Base-by-base conservation (phyloP, 495 filamentous ascomycete genomes). In the Neohortaea acidophila region DNA sequence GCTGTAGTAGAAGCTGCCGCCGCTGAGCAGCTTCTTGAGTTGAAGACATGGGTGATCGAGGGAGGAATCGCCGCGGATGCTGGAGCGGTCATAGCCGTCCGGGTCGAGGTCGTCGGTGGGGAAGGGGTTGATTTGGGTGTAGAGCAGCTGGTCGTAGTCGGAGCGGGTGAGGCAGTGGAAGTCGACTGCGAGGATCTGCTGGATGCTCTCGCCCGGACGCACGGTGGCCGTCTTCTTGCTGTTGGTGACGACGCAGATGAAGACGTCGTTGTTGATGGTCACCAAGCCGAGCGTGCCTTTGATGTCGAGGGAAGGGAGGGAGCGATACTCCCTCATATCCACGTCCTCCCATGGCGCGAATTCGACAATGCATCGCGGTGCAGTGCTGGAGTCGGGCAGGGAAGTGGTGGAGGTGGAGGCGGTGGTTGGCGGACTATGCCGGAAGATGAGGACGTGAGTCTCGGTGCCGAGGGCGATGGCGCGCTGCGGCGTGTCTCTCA, bases 1-100 rank as follows among this genome's bases (percentile, higher is more conserved):
- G 51, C 87, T 94, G 58, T 94, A 97, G 56, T 96, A 96, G 54
- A 97, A 97, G 10, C 79, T 93, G n/a, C 91, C 85, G 59, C 89
- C 81, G 45, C 82, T 75, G 15, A 97, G 65, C 8, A 97, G 68
- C 65, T 92, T 94, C 54, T 86, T 86, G 34, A 97, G 50, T 26
- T 86, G 82, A 37, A 81, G 55, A 52, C 84, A 94, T 17, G 89
- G 91, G 58, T 94, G 84, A 48, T 93, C 85, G 18, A 79, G 53
- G 21, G 72, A 51, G 21, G 69, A 60, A 24, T 94, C 82, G 45
- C 67, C 68, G 36, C 69, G 63, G 21, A 77, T 71, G 25, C 64
- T 68, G 45, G 68, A 63, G 54, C 78, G 71, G 21, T 63, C 58
- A 37, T 54, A 49, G 23, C 68, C 69, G 27, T 72, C 68, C 2